phyloP scores from a whole-genome alignment of 768 basidiomycete genomes.

The Lyophyllum semitale region DNA sequence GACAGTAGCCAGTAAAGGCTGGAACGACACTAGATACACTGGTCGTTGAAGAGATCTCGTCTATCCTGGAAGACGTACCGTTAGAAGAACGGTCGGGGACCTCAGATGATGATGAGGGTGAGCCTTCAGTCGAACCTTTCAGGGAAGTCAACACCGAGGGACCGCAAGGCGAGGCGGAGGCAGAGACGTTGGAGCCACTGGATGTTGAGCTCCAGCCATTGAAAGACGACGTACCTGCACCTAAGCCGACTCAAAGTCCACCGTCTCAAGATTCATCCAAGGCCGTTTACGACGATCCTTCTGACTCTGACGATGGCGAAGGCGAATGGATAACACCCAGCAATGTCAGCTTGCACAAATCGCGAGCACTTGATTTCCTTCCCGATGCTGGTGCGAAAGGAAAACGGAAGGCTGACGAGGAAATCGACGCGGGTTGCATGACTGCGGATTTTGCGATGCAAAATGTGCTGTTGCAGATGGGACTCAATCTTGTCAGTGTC shows the following conservation, averaged over 20 bases:
- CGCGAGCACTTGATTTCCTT: slow-evolving; percentile 80
- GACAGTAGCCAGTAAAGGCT: slow-evolving; percentile 31
- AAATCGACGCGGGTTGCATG: slow-evolving; percentile 83
- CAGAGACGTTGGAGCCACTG: slow-evolving; percentile 37
- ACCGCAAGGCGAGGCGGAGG: slow-evolving; percentile 20
- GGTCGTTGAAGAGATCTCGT: slow-evolving; percentile 14
- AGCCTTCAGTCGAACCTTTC: not conserved
- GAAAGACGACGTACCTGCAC: slow-evolving; percentile 22
- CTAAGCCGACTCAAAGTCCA: slow-evolving; percentile 4
- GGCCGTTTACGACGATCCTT: slow-evolving; percentile 73
- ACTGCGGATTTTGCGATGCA: slow-evolving; percentile 99
- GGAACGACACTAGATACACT: slow-evolving; percentile 3
- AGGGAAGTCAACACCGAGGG: slow-evolving; percentile 17
- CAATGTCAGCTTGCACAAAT: slow-evolving; percentile 86
- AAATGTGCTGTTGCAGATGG: slow-evolving; percentile 95
- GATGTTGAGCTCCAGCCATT: slow-evolving; percentile 46
- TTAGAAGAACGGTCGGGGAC: slow-evolving; percentile 17
- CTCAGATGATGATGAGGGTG: slow-evolving; percentile 5
- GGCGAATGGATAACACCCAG: slow-evolving; percentile 97
- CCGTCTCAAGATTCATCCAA: slow-evolving; percentile 15
- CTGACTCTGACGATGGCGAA: slow-evolving; percentile 78
- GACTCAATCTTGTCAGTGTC: slow-evolving; percentile 82
- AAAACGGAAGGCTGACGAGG: slow-evolving; percentile 39
- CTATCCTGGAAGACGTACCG: slow-evolving; percentile 14
- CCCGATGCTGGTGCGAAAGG: slow-evolving; percentile 49